Evolutionary conservation across 441 rosid genomes (phyloP).

Genomic region (Populus tomentosa): DNA sequence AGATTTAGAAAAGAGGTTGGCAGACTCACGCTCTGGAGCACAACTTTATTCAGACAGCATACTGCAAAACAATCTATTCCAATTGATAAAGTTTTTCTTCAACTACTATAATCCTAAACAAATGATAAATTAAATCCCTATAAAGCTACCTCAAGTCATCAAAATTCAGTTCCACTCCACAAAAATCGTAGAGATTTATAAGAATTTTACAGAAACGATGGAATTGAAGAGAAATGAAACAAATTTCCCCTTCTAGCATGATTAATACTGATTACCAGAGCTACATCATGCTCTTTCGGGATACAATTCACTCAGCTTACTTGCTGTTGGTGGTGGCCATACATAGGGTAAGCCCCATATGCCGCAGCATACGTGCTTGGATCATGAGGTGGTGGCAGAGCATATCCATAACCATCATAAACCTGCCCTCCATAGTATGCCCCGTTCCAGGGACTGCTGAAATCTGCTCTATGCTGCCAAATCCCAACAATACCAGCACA

Average conservation of each 20-base stretch:
- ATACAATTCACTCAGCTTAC: slow-evolving; percentile 61
- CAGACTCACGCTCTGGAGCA: background rate
- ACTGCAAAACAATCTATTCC: slow-evolving; percentile 25
- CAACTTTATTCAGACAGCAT: slow-evolving; percentile 14
- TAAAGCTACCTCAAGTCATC: slow-evolving; percentile 45
- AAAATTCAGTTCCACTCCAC: slow-evolving; percentile 71
- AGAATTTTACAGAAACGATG: slow-evolving; percentile 37
- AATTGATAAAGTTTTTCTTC: slow-evolving; percentile 26
- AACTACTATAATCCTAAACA: slow-evolving; percentile 28
- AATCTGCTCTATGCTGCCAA: slow-evolving; percentile 58
- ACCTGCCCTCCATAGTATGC: slow-evolving; percentile 69
- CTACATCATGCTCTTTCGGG: slow-evolving; percentile 16
- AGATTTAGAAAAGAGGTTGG: background rate
- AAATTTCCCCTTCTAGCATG: slow-evolving; percentile 29
- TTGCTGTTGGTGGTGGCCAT: slow-evolving; percentile 84
- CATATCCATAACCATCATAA: slow-evolving; percentile 76
- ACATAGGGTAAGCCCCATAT: slow-evolving; percentile 75
- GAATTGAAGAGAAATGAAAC: slow-evolving; percentile 26
- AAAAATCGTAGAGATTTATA: slow-evolving; percentile 37
- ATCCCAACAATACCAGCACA: slow-evolving; percentile 3
- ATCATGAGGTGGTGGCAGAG: slow-evolving; percentile 59
- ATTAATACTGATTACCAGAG: slow-evolving; percentile 27
- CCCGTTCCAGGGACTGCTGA: slow-evolving; percentile 68
- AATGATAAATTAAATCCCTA: slow-evolving; percentile 43
- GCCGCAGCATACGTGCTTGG: slow-evolving; percentile 64